These are phyloP conservation scores for Dictyostelium firmibasis DNA, from an alignment of 78 protist genomes.

Conservation along the genomic window DNA sequence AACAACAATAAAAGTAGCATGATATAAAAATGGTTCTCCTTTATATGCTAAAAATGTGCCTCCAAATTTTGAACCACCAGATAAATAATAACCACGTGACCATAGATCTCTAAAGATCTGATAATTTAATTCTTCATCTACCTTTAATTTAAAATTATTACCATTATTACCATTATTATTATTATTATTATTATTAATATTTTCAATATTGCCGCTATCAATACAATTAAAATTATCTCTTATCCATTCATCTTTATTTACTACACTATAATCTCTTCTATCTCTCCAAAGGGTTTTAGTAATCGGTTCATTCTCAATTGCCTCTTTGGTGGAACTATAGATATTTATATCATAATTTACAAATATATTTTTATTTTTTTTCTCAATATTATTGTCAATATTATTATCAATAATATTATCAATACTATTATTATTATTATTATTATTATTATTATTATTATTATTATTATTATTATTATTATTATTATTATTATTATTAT, in stretches of 20 bases:
- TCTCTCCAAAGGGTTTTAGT: conserved; percentile 1
- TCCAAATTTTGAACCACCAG: conserved; percentile 81
- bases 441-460: neutral
- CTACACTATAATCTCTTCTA: neutral
- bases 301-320: conserved; percentile 12
- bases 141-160: no score
- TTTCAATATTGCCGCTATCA: neutral
- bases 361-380: neutral
- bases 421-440: neutral
- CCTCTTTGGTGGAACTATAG: conserved; percentile 1
- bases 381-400: neutral
- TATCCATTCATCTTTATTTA: neutral
- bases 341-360: conserved; percentile 3
- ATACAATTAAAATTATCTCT: no score
- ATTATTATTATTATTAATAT: neutral
- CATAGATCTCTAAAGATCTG: conserved; percentile 71
- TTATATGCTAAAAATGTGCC: conserved; percentile 81
- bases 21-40: conserved; percentile 61
- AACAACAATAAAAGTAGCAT: conserved; percentile 38
- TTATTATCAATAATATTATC: neutral
- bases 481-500: neutral
- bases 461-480: neutral
- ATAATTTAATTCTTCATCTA: neutral
- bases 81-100: conserved; percentile 62
- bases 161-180: conserved; percentile 10